A percentile compares a stretch with the other conserved stretches of the same genome.
Conservation (phyloP, 176 grass and related monocot species). For the Cenchrus americanus region DNA sequence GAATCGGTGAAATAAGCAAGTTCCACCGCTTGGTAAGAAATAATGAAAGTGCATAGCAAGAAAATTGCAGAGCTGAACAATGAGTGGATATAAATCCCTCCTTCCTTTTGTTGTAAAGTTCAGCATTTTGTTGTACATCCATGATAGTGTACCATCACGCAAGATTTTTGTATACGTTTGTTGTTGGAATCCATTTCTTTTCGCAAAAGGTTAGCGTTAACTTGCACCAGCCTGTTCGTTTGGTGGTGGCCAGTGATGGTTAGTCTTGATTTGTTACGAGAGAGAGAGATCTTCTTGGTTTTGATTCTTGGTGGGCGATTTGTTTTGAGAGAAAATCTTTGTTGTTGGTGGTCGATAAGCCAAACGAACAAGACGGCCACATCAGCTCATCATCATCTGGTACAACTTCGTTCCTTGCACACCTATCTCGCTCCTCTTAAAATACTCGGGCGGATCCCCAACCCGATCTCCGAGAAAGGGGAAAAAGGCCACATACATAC, state of each 20-base stretch:
- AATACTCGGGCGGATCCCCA: slow-evolving; percentile 11
- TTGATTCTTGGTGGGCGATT: no score
- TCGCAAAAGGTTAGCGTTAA: not conserved
- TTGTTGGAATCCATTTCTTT: not conserved
- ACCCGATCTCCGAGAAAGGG: slow-evolving; percentile 6
- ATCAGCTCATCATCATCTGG: not conserved
- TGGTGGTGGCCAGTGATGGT: no score
- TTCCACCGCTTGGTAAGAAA: no score
- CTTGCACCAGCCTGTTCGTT: no score
- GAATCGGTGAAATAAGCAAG: no score
- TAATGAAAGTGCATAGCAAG: not conserved
- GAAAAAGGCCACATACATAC: not conserved
- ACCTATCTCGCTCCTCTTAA: not conserved
- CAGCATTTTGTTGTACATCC: not conserved
- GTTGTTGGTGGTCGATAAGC: no score
- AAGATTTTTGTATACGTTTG: not conserved
- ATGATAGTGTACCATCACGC: not conserved
- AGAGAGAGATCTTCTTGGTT: no score
- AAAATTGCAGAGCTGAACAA: not conserved
- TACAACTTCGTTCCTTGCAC: not conserved
- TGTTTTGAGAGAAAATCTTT: no score
- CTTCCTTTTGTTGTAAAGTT: no score
- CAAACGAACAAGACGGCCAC: no score
- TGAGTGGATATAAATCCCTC: no score
- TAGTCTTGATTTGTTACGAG: no score